Conservation (phyloP, 192 early-diverging fungal genomes). For the Coemansia sp. region DNA sequence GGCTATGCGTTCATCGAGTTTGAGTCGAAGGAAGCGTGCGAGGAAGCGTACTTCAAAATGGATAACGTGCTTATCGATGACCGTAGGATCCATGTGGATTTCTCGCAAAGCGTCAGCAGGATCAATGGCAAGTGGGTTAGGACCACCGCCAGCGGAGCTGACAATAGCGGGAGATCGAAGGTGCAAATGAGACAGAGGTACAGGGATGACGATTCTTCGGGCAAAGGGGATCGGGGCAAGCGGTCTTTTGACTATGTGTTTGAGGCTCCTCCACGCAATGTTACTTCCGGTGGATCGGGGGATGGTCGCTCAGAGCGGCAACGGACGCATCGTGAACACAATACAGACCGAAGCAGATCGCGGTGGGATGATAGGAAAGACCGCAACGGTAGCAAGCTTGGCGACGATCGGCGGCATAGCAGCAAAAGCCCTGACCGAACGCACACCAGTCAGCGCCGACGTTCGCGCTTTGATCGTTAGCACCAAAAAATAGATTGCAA, state of each 20-base stretch:
- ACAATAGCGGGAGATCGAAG: background rate
- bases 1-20: slow-evolving; percentile 98
- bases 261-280: slow-evolving; percentile 11
- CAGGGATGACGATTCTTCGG: background rate
- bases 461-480: slow-evolving; percentile 1
- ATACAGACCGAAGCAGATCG: background rate
- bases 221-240: background rate
- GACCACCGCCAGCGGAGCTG: background rate
- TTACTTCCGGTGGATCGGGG: background rate
- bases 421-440: slow-evolving; percentile 8
- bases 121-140: slow-evolving; percentile 76
- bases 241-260: slow-evolving; percentile 38
- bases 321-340: background rate
- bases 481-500: too few species aligned
- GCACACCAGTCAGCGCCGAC: slow-evolving; percentile 1
- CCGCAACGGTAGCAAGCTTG: background rate
- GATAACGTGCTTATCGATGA: slow-evolving; percentile 96
- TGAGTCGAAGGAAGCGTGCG: slow-evolving; percentile 79
- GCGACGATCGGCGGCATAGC: background rate
- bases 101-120: slow-evolving; percentile 92
- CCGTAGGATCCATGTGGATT: slow-evolving; percentile 94
- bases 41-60: slow-evolving; percentile 96
- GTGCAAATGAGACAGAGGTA: slow-evolving; percentile 17
- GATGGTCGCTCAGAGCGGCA: background rate
- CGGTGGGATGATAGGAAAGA: background rate